Conservation (phyloP, 495 filamentous ascomycete species). For the Mycothermus thermophilus region DNA sequence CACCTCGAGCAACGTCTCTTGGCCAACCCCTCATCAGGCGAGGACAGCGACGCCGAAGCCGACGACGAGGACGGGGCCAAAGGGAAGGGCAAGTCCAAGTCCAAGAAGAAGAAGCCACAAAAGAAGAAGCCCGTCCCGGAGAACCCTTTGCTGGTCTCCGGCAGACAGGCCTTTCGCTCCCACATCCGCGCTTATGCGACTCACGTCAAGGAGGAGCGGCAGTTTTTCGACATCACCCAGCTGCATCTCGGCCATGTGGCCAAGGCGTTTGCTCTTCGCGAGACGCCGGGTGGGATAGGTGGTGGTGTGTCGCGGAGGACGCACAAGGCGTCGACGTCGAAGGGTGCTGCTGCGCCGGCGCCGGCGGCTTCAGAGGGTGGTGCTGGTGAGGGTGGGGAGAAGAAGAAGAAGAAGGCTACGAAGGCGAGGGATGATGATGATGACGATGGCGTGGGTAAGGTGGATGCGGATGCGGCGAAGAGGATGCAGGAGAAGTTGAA, state of each 20-base stretch:
- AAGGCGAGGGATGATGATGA: slow-evolving; percentile 24
- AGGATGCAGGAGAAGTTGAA: slow-evolving; percentile 76
- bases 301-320: slow-evolving; percentile 29
- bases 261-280: slow-evolving; percentile 80
- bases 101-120: background rate
- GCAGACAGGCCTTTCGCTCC: slow-evolving; percentile 70
- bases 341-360: slow-evolving; percentile 10
- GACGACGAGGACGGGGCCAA: slow-evolving; percentile 9
- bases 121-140: slow-evolving; percentile 2
- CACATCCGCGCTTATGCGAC: slow-evolving; percentile 93
- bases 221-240: slow-evolving; percentile 74
- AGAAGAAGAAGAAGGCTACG: slow-evolving; percentile 1
- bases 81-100: slow-evolving; percentile 11
- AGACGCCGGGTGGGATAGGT: slow-evolving; percentile 70
- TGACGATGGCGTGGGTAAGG: slow-evolving; percentile 24
- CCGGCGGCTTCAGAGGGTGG: slow-evolving; percentile 1
- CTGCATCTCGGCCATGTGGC: slow-evolving; percentile 88
- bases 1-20: slow-evolving; percentile 37
- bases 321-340: slow-evolving; percentile 18
- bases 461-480: slow-evolving; percentile 47
- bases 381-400: slow-evolving; percentile 5
- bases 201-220: slow-evolving; percentile 68
- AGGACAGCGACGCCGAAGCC: slow-evolving; percentile 6
- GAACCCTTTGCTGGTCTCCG: slow-evolving; percentile 47
- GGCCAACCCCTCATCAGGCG: slow-evolving; percentile 8